Evolutionary conservation across 257 asterid species (phyloP).

Genomic region (Solanum chilense): DNA sequence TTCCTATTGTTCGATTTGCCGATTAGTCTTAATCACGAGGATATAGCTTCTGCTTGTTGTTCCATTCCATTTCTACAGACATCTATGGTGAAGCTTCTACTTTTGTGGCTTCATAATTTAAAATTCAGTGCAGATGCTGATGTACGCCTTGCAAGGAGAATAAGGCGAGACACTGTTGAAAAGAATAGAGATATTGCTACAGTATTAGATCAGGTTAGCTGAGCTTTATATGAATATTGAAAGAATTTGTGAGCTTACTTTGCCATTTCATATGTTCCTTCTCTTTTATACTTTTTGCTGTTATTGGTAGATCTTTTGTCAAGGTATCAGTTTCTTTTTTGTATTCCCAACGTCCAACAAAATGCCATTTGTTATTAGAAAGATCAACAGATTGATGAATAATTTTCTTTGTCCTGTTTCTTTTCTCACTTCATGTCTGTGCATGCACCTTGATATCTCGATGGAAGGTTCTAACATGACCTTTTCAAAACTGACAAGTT

Average conservation of each 20-base stretch:
- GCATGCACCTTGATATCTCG: not conserved
- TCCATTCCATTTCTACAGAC: not conserved
- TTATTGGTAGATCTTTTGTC: not conserved
- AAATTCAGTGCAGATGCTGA: constrained; percentile 85
- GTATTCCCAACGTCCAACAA: not conserved
- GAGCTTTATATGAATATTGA: not conserved
- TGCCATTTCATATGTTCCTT: not conserved
- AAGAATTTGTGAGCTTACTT: not conserved
- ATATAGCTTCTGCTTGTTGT: not conserved
- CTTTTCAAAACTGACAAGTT: not conserved
- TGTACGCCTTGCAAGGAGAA: constrained; percentile 95
- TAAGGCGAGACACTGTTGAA: constrained; percentile 89
- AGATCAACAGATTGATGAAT: not conserved
- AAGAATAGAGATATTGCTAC: constrained; percentile 80
- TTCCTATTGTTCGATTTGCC: not conserved
- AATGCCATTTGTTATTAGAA: not conserved
- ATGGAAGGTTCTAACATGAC: not conserved
- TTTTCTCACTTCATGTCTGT: not conserved
- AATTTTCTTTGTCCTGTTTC: not conserved
- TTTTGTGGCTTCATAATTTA: constrained; percentile 21
- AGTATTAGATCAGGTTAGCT: constrained; percentile 85
- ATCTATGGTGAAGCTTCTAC: not conserved
- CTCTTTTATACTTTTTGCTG: not conserved
- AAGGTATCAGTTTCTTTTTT: not conserved
- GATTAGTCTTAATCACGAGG: not conserved